phyloP scores from a whole-genome alignment of 768 basidiomycete genomes.

The Trametes coccinea region DNA sequence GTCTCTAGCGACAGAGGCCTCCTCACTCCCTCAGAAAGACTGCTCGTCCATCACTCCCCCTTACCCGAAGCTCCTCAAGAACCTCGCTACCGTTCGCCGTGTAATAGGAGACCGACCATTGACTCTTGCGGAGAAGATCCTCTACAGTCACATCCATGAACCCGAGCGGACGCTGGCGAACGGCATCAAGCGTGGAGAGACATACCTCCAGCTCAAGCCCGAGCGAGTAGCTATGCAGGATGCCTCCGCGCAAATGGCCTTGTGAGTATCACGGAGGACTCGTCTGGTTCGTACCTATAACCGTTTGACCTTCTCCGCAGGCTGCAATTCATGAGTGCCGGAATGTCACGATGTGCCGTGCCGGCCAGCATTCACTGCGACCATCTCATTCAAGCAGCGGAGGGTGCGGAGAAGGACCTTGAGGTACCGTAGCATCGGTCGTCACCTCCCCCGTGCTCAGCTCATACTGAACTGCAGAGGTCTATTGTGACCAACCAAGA shows the following conservation, averaged over 20 bases:
- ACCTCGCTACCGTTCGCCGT: constrained; percentile 66
- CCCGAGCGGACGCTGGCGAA: constrained; percentile 69
- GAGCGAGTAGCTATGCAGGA: constrained; percentile 98
- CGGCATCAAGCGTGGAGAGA: constrained; percentile 76
- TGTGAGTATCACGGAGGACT: constrained; percentile 47
- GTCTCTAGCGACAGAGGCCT: constrained; percentile 40
- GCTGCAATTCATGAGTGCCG: constrained; percentile 98
- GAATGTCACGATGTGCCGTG: constrained; percentile 79
- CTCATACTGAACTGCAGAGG: constrained; percentile 44
- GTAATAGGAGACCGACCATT: constrained; percentile 74
- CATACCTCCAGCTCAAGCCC: constrained; percentile 87
- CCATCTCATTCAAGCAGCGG: constrained; percentile 92
- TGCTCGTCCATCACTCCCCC: constrained; percentile 83
- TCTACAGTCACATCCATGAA: constrained; percentile 88
- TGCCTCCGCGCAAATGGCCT: constrained; percentile 88
- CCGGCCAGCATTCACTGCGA: constrained; percentile 96
- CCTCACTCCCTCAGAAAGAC: constrained; percentile 50
- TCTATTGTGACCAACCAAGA: constrained; percentile 91
- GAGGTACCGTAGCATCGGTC: constrained; percentile 47
- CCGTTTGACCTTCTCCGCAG: constrained; percentile 36
- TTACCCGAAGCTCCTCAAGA: constrained; percentile 68
- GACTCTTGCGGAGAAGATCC: constrained; percentile 96
- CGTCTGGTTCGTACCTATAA: neutral
- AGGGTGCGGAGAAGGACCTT: constrained; percentile 84
- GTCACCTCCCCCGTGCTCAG: neutral